Conservation (phyloP, 345 rosid genomes). For the Eucalyptus caleyi region DNA sequence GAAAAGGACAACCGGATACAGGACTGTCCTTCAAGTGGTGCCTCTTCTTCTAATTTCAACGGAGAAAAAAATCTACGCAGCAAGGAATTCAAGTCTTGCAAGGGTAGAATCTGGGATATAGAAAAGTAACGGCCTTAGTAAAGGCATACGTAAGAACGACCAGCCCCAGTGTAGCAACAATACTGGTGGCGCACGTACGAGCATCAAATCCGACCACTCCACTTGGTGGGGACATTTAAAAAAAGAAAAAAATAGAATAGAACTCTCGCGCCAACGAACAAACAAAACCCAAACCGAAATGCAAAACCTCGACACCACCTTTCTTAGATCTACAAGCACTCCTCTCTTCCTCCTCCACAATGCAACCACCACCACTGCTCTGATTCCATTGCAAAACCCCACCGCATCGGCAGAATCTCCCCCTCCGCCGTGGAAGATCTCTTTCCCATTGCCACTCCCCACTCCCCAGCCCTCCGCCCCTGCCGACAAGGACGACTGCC, state of each 20-base stretch:
- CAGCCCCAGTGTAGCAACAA: too few species aligned
- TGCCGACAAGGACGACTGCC: not conserved
- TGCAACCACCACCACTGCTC: not conserved
- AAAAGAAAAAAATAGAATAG: too few species aligned
- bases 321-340: not conserved
- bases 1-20: constrained; percentile 41
- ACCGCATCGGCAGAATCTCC: not conserved
- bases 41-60: not conserved
- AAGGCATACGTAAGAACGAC: too few species aligned
- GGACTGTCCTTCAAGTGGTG: constrained; percentile 28
- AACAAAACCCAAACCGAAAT: not conserved
- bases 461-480: not conserved
- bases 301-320: not conserved
- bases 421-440: not conserved
- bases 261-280: not conserved
- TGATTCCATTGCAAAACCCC: not conserved
- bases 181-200: not conserved
- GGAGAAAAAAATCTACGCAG: too few species aligned
- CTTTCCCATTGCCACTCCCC: not conserved
- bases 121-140: too few species aligned
- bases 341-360: not conserved
- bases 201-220: not conserved
- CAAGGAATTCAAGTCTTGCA: too few species aligned
- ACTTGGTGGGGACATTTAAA: not conserved
- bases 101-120: too few species aligned